Evolutionary conservation across 2,329 filamentous ascomycete species (phyloP).

Genomic region (Cercospora zeina): DNA sequence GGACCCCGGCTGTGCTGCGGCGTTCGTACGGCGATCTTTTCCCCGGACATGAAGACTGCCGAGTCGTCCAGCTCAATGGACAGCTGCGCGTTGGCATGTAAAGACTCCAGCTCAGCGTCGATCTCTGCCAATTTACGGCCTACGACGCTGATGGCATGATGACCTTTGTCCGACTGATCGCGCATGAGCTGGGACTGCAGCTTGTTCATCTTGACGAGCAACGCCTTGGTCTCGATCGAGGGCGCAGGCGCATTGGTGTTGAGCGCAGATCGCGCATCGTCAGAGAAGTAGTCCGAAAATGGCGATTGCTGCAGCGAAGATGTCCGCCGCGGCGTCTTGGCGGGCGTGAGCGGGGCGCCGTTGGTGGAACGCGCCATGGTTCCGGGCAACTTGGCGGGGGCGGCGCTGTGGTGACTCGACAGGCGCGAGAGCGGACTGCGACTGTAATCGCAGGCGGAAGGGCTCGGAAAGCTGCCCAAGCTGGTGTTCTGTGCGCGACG

Average conservation of each 20-base stretch:
- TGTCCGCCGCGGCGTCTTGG: slow-evolving; percentile 27
- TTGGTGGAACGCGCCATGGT: slow-evolving; percentile 17
- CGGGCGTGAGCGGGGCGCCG: slow-evolving; percentile 31
- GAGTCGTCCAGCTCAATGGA: slow-evolving; percentile 36
- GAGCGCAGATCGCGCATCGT: slow-evolving; percentile 38
- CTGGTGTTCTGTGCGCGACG: slow-evolving; percentile 32
- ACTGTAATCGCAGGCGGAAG: slow-evolving; percentile 24
- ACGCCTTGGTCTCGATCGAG: slow-evolving; percentile 36
- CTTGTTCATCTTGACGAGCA: slow-evolving; percentile 43
- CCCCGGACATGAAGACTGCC: slow-evolving; percentile 37
- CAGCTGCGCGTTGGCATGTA: slow-evolving; percentile 33
- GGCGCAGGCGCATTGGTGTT: slow-evolving; percentile 28
- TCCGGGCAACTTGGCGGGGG: slow-evolving; percentile 13
- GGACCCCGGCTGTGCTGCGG: slow-evolving; percentile 22
- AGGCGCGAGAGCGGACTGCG: slow-evolving; percentile 28
- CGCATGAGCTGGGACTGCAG: slow-evolving; percentile 43
- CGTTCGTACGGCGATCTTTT: slow-evolving; percentile 17
- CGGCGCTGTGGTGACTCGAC: slow-evolving; percentile 18
- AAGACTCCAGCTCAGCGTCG: slow-evolving; percentile 37
- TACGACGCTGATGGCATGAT: slow-evolving; percentile 32
- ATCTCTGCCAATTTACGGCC: slow-evolving; percentile 38
- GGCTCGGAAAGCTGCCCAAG: slow-evolving; percentile 21
- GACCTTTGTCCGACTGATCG: slow-evolving; percentile 29
- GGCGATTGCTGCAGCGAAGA: slow-evolving; percentile 41
- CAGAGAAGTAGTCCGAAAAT: slow-evolving; percentile 47